Base-by-base conservation (phyloP, 106 monocot species). In the Dactylorhiza incarnata region DNA sequence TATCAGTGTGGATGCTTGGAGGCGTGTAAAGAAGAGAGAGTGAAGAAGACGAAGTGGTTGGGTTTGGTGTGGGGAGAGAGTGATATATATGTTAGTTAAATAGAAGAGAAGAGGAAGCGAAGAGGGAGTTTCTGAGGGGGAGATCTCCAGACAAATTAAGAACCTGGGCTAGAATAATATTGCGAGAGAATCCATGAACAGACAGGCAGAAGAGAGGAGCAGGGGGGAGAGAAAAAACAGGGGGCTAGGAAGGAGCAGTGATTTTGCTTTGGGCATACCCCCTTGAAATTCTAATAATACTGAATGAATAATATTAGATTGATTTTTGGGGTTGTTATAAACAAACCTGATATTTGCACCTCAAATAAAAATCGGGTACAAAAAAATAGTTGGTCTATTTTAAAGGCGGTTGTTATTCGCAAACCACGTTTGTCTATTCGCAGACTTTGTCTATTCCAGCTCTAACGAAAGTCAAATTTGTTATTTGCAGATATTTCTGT, bases 141-240 rank as follows among this genome's bases (percentile, higher is more conserved):
- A 76, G 62, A 46, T 63, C 75, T 76, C 75, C 59, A 48, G 74
- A 58, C 3, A 14, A 29, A 29, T 29, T 29, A 16, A 20, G 71
- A 46, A 29, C 29, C 66, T 29, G 66, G 26, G 1, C 5, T 4
- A 26, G 29, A 25, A 23, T 26, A 37, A 29, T 29, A 66, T 66
- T 66, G 66, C 19, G 29, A 6, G 29, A 24, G 12, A 66, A 66
- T 66, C 10, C 66, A 5, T 20, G 20, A 66, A 26, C 26, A 37
- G 66, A 66, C 12, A 9, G 10, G 20, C 24, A n/a, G 66, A 66
- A 13, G 13, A 37, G 19, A 9, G 13, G 55, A 56, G 19, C n/a
- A 7, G 55, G 55, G 5, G n/a, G 19, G 16, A 5, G 19, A n/a
- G 0, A 17, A 17, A 5, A 17, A 4, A 19, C 0, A n/a, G 54